A percentile compares a stretch with the other conserved stretches of the same genome.
These are phyloP conservation scores for Phytophthora idaei DNA, from an alignment of 352 stramenopile genomes.

Conservation along the genomic window DNA sequence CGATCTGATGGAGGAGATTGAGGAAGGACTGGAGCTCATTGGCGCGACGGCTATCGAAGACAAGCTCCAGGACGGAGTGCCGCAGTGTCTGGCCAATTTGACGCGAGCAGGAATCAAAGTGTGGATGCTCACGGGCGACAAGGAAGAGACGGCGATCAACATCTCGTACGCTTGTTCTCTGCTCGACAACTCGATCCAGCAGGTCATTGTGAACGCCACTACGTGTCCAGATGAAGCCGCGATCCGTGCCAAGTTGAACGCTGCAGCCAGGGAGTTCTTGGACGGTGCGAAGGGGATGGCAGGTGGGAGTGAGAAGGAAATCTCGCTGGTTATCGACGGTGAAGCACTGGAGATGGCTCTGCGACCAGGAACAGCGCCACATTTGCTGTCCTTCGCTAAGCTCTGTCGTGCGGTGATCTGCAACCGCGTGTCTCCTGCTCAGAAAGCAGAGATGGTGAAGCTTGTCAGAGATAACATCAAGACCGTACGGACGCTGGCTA, in stretches of 20 bases:
- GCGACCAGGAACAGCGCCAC: constrained; percentile 42
- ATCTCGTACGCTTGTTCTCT: constrained; percentile 93
- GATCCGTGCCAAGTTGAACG: constrained; percentile 55
- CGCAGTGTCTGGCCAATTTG: constrained; percentile 81
- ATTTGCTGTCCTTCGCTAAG: constrained; percentile 73
- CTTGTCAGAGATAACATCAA: constrained; percentile 69
- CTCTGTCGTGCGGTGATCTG: constrained; percentile 83
- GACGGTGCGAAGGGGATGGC: constrained; percentile 48
- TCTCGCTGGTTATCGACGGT: constrained; percentile 74
- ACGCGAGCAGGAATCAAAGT: constrained; percentile 91
- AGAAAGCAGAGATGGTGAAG: constrained; percentile 86
- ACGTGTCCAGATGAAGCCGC: constrained; percentile 74
- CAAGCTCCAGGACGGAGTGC: constrained; percentile 91
- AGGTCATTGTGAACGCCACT: constrained; percentile 75
- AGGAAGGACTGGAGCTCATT: constrained; percentile 81
- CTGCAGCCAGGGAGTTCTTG: constrained; percentile 54
- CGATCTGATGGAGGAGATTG: constrained; percentile 83
- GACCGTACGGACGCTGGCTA: constrained; percentile 76
- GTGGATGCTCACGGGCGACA: constrained; percentile 97
- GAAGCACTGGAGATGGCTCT: constrained; percentile 75
- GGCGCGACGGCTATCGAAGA: constrained; percentile 93
- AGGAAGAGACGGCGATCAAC: constrained; percentile 96
- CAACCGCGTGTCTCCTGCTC: constrained; percentile 84
- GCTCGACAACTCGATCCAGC: constrained; percentile 83
- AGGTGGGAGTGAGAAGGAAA: constrained; percentile 47